Conservation (phyloP, 2,329 filamentous ascomycete genomes). For the Lanzia echinophila region DNA sequence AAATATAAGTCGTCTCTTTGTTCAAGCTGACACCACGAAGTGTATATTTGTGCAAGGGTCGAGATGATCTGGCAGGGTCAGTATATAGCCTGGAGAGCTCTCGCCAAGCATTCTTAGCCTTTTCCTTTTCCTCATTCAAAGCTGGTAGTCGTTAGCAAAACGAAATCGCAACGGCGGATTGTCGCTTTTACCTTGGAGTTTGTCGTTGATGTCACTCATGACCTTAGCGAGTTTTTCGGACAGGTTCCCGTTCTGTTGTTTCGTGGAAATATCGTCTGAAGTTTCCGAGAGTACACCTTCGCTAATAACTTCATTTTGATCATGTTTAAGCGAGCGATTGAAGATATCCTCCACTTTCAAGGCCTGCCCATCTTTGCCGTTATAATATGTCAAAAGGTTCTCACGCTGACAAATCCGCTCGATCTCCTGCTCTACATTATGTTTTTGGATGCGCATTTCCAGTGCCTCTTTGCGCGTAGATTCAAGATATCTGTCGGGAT, state of each 20-base stretch:
- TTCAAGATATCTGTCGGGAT: conserved; percentile 47
- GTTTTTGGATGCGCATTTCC: conserved; percentile 34
- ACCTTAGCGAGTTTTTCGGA: conserved; percentile 25
- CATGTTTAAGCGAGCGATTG: conserved; percentile 26
- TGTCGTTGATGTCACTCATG: conserved; percentile 28
- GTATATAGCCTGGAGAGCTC: conserved; percentile 37
- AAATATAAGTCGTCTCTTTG: conserved; percentile 44
- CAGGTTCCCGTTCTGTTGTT: conserved; percentile 15
- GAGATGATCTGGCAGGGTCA: conserved; percentile 19
- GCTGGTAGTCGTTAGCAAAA: conserved; percentile 20
- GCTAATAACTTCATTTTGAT: conserved; percentile 12
- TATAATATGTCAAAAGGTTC: conserved; percentile 23
- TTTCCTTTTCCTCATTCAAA: conserved; percentile 27
- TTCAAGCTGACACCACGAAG: conserved; percentile 46
- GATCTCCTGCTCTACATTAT: conserved; percentile 24
- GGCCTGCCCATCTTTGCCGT: conserved; percentile 16
- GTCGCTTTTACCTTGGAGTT: conserved; percentile 24
- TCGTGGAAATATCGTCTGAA: background rate
- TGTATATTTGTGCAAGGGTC: conserved; percentile 35
- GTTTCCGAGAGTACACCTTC: background rate
- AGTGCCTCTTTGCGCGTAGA: conserved; percentile 40
- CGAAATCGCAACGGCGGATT: background rate
- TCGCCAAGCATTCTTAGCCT: conserved; percentile 25
- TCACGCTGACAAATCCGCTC: conserved; percentile 22
- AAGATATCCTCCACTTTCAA: conserved; percentile 29